Base-by-base conservation (phyloP, 1,284 basidiomycete genomes). In the Boletus holoroseus region DNA sequence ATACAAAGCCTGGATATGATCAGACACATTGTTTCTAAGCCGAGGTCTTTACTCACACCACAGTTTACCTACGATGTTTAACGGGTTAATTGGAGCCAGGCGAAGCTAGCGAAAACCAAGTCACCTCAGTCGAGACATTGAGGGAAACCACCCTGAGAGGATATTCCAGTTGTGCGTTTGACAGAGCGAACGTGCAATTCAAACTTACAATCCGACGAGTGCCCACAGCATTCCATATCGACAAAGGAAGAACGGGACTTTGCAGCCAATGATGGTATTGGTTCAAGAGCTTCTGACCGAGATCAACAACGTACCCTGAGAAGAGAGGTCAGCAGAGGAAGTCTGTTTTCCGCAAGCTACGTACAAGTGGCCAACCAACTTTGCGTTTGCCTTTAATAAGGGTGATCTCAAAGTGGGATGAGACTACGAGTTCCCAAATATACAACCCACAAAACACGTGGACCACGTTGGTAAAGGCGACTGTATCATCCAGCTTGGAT, bases 201-300 rank as follows among this genome's bases (percentile, higher is more conserved):
- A 32, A 6, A 37, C 61, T 69, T 61, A 84, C 82, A 86, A 58
- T 49, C 82, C 82, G 56, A 81, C 64, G 55, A 85, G 72, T 3
- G 83, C 76, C 53, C 78, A 70, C 18, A 85, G 58, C 71, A 85
- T 79, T 61, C 79, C 82, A 63, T 86, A 86, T 53, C 84, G 78
- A 61, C 79, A 82, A 27, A 84, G 68, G 62, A 85, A 85, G 63
- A 83, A 83, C 53, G 83, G 79, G 30, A 78, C 83, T 85, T 58
- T 27, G 37, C 34, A 26, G 27, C 38, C 40, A 38, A 56, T 62
- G 22, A 58, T 53, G 20, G 16, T 3, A 24, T 22, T 32, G 13
- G 12, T 32, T 18, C 30, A 31, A n/a, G 18, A 34, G 22, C 13
- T 40, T 34, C 15, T 26, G 15, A 48, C 2, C 11, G 22, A 42